Evolutionary conservation across 2,329 filamentous ascomycete species (phyloP), one percentile per base, ranked within the genome.

Genomic region (Clonostachys rhizophaga): DNA sequence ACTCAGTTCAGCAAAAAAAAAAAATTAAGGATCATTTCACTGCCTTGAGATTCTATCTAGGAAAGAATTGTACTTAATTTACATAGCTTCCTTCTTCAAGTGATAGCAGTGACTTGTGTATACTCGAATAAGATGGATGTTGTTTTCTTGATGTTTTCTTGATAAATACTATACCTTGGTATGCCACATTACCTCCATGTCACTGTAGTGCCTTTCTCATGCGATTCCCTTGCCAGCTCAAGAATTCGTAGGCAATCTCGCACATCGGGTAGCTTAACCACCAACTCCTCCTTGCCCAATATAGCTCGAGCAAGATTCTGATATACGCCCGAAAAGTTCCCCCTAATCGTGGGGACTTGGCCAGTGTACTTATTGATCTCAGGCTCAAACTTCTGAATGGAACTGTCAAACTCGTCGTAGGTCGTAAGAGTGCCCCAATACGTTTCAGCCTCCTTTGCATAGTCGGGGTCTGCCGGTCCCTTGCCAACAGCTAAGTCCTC

Each of bases 401-500:
- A 53, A 1, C 52, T 20, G 40, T 69, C 62, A 20, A 70, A 65
- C 18, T 67, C 60, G 18, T 60, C 47, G 6, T 62, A 63, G 0
- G 69, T 74, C 0, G 64, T 67, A 10, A 74, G 53, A 9, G 39
- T 54, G 2, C 58, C 59, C 4, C 43, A 49, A 35, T 59, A 9
- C 9, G 39, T 14, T 55, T 62, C 6, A 68, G 66, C 11, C 34
- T 91, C 87, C 36, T 77, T 62, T 3, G 84, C 89, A 58, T 89
- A 91, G 4, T 69, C 76, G 5, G 72, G 61, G 48, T 89, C 82
- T 1, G 74, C 74, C 6, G 82, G 81, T 60, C 72, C 76, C 54
- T 79, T 64, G 8, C 87, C 87, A 3, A 68, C 72, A 61, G 79
- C 79, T 44, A 91, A 75, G 63, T 90, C 86, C 47, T 84, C 80